phyloP scores from a whole-genome alignment of 2,329 filamentous ascomycete species.

The Aspergillus texensis region DNA sequence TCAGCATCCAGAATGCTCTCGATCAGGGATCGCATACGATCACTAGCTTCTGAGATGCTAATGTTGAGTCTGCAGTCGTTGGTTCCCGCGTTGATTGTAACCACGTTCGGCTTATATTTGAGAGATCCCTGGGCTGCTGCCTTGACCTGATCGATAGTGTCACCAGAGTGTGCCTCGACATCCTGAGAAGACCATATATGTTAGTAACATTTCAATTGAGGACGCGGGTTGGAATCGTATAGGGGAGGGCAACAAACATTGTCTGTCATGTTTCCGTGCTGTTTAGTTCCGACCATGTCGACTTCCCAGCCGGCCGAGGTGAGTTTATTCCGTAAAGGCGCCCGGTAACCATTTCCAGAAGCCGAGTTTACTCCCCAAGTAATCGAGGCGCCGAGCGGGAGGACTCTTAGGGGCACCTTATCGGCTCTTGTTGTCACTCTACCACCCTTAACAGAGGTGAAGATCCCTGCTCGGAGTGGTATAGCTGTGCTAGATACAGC shows the following conservation, averaged over 20 bases:
- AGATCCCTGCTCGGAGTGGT: background rate
- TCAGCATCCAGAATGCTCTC: constrained; percentile 21
- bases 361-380: constrained; percentile 36
- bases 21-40: constrained; percentile 30
- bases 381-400: constrained; percentile 42
- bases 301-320: constrained; percentile 29
- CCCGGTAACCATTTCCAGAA: constrained; percentile 45
- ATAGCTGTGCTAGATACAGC: background rate
- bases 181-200: constrained; percentile 14
- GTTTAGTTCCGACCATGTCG: constrained; percentile 30
- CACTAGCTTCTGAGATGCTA: constrained; percentile 19
- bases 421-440: background rate
- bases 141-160: constrained; percentile 24
- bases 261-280: constrained; percentile 29
- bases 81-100: constrained; percentile 36
- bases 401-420: background rate
- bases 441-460: background rate
- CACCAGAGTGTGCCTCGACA: constrained; percentile 30
- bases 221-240: background rate
- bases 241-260: constrained; percentile 20
- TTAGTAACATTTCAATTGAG: background rate
- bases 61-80: constrained; percentile 36
- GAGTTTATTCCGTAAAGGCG: constrained; percentile 40
- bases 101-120: constrained; percentile 28
- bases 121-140: constrained; percentile 11